Conservation (phyloP, 495 filamentous ascomycete genomes). For the Aspergillus conjunctus region DNA sequence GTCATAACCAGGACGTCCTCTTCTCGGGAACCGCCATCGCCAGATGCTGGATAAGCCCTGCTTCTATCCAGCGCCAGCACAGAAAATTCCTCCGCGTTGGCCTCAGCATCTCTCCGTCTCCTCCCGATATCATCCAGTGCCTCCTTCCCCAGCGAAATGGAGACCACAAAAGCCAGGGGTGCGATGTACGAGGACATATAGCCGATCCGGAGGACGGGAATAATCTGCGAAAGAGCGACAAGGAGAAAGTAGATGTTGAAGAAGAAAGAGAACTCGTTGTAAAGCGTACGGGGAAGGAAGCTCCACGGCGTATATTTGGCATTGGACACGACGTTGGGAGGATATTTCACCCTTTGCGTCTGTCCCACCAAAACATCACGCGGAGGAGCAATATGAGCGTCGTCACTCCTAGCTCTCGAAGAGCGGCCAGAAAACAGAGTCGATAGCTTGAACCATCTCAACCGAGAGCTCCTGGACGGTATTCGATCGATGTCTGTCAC, state of each 20-base stretch:
- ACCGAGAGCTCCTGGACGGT: conserved; percentile 29
- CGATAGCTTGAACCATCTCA: conserved; percentile 33
- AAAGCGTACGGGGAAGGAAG: conserved; percentile 91
- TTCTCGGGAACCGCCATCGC: neutral
- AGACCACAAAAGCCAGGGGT: conserved; percentile 86
- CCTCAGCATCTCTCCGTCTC: conserved; percentile 83
- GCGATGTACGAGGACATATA: conserved; percentile 94
- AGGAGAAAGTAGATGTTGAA: conserved; percentile 99
- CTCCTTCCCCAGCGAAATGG: conserved; percentile 93
- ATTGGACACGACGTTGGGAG: conserved; percentile 84
- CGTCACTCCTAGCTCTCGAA: conserved; percentile 26
- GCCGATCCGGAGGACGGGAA: conserved; percentile 86
- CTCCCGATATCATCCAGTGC: conserved; percentile 91
- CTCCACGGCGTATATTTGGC: conserved; percentile 97
- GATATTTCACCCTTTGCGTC: conserved; percentile 47
- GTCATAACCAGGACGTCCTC: conserved; percentile 55
- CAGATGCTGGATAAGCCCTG: conserved; percentile 13
- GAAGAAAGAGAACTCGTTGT: conserved; percentile 99
- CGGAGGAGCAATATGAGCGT: conserved; percentile 35
- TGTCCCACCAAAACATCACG: conserved; percentile 49
- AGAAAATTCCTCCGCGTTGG: conserved; percentile 88
- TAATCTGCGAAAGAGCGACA: conserved; percentile 89
- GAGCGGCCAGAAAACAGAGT: conserved; percentile 26
- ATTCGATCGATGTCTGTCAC: conserved; percentile 32
- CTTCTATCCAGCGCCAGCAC: conserved; percentile 65